phyloP scores from a whole-genome alignment of 179 eudicot genomes.

The Spergularia azorica region DNA sequence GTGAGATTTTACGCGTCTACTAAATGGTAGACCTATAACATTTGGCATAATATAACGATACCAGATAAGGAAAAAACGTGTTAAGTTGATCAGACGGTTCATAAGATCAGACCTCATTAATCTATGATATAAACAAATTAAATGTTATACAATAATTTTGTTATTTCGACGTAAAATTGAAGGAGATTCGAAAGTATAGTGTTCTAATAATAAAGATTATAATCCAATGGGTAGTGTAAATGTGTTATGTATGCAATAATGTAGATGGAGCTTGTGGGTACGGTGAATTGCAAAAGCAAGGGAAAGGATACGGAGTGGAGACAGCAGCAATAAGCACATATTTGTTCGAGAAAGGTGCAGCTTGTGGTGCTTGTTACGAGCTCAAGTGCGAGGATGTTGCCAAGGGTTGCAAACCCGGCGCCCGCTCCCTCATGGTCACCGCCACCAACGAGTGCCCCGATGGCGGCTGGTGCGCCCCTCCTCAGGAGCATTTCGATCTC shows the following conservation, averaged over 20 bases:
- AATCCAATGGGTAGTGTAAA: too few species aligned
- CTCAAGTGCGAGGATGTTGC: slow-evolving; percentile 39
- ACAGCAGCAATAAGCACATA: slow-evolving; percentile 60
- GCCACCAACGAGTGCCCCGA: slow-evolving; percentile 65
- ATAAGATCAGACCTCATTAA: too few species aligned
- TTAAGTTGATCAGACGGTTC: too few species aligned
- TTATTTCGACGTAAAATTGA: too few species aligned
- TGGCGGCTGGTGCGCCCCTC: slow-evolving; percentile 71
- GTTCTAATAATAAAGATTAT: too few species aligned
- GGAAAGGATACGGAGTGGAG: slow-evolving; percentile 50
- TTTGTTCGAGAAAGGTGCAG: slow-evolving; percentile 56
- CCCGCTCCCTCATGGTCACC: slow-evolving; percentile 48
- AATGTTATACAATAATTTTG: too few species aligned
- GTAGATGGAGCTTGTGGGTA: slow-evolving; percentile 72
- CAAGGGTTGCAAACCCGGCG: slow-evolving; percentile 52
- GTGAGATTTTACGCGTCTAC: too few species aligned
- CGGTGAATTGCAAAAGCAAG: slow-evolving; percentile 42
- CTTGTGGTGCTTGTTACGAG: slow-evolving; percentile 75
- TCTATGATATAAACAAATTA: too few species aligned
- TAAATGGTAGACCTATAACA: too few species aligned
- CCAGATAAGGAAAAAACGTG: too few species aligned
- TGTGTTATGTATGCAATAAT: not conserved
- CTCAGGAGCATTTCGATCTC: slow-evolving; percentile 71
- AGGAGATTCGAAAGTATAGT: too few species aligned
- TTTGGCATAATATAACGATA: too few species aligned